These are phyloP conservation scores for Monascus ruber DNA, from an alignment of 2,329 filamentous ascomycete species.

Conservation along the genomic window DNA sequence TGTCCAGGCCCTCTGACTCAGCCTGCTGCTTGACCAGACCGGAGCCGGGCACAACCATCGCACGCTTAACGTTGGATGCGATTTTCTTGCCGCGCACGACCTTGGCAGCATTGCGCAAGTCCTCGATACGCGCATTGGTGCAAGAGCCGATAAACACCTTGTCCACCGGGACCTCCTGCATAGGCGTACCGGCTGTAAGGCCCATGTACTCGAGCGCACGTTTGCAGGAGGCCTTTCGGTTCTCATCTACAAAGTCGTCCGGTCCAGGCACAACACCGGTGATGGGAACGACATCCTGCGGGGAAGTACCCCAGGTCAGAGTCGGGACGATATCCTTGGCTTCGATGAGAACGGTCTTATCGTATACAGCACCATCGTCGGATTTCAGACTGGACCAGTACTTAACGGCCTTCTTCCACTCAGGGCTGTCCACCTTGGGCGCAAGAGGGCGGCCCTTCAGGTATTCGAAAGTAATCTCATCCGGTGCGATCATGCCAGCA, in stretches of 20 bases:
- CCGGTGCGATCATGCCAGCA: slow-evolving; percentile 93
- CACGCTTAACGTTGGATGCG: slow-evolving; percentile 78
- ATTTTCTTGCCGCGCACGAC: slow-evolving; percentile 82
- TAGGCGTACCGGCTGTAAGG: slow-evolving; percentile 68
- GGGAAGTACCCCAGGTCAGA: slow-evolving; percentile 92
- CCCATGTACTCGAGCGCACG: slow-evolving; percentile 96
- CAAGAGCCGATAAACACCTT: slow-evolving; percentile 98
- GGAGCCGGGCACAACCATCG: slow-evolving; percentile 93
- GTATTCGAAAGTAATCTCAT: slow-evolving; percentile 89
- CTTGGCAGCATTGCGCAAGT: slow-evolving; percentile 74
- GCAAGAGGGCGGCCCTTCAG: slow-evolving; percentile 84
- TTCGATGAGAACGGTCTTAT: slow-evolving; percentile 80
- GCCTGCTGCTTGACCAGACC: slow-evolving; percentile 88
- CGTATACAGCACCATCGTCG: slow-evolving; percentile 80
- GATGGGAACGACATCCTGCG: slow-evolving; percentile 92
- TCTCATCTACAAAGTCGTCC: slow-evolving; percentile 68
- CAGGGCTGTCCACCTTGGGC: slow-evolving; percentile 67
- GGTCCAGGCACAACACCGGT: slow-evolving; percentile 83
- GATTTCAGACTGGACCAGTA: slow-evolving; percentile 85
- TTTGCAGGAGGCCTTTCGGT: slow-evolving; percentile 67
- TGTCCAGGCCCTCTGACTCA: slow-evolving; percentile 82
- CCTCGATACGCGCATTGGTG: slow-evolving; percentile 94
- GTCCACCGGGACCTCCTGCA: slow-evolving; percentile 86
- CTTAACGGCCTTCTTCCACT: slow-evolving; percentile 78
- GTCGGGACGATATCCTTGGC: slow-evolving; percentile 89